phyloP scores from a whole-genome alignment of 1,284 basidiomycete species.

The Volvariella volvacea region DNA sequence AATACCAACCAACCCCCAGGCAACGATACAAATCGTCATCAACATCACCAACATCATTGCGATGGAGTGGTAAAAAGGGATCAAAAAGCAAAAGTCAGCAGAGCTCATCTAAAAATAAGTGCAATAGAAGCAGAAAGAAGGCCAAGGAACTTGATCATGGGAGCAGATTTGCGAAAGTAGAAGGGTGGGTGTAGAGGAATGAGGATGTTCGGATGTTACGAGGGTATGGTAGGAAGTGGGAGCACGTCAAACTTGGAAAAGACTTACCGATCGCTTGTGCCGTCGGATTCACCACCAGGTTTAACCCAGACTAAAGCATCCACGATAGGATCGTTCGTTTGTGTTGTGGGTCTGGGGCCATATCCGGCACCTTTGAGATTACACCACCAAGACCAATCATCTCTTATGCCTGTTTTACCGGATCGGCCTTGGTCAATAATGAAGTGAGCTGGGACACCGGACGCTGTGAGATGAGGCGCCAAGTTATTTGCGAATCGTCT shows the following conservation, averaged over 20 bases:
- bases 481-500: constrained; percentile 16
- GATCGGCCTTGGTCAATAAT: constrained; percentile 20
- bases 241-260: no score
- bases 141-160: no score
- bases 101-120: no score
- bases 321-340: constrained; percentile 31
- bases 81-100: no score
- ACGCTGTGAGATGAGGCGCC: constrained; percentile 14
- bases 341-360: constrained; percentile 38
- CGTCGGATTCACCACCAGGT: constrained; percentile 45
- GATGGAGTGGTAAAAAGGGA: no score
- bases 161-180: no score
- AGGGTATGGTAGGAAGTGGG: no score
- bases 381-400: constrained; percentile 12
- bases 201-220: no score
- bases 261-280: constrained; percentile 32
- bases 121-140: no score
- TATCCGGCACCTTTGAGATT: constrained; percentile 39
- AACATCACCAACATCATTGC: no score
- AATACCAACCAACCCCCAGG: no score
- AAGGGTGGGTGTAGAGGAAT: no score
- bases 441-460: constrained; percentile 18
- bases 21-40: neutral
- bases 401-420: constrained; percentile 11
- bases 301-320: constrained; percentile 49